Base-by-base conservation (phyloP, 75 land plant genomes). In the Ceratopteris richardii region DNA sequence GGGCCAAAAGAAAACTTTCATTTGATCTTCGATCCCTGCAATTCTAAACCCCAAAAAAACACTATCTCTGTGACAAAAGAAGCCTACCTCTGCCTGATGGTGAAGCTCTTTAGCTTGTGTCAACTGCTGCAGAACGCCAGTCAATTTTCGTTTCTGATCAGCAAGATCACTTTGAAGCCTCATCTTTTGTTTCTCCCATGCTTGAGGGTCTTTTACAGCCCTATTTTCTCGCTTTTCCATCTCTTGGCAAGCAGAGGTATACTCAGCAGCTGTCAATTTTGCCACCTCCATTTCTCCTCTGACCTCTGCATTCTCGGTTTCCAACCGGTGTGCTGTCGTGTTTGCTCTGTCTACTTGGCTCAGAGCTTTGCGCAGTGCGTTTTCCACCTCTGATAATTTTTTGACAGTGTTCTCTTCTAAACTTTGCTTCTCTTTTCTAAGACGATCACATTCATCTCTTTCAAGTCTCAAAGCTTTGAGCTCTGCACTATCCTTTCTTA, bases 301-400 rank as follows among this genome's bases (percentile, higher is more conserved):
- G 31, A 87, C 23, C 24, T 75, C 72, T 55, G 77, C 44, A 73
- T 91, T 91, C 60, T 87, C 93, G 21, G 65, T 56, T 64, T 87
- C 78, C 25, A 87, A 81, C 64, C 67, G 71, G 20, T 64, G 71
- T 11, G 79, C 76, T 37, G 82, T 66, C 53, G 77, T 55, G 70
- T 80, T 87, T 11, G 85, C 87, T 19, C 63, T 68, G 25, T 83
- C 87, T 19, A 83, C 82, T 68, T 90, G 91, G 18, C 74, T 72
- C 68, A 82, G 78, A 23, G 90, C 85, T 66, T 82, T 91, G 22
- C 74, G 56, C 63, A 91, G 61, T 36, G 93, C 85, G 70, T 44
- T 75, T 51, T 87, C 97, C 88, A 91, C 77, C 54, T 91, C 97
- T 37, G 82, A 63, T 0, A 81, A 77, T 70, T 83, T 91, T 74